These are phyloP conservation scores for Mallotus repandus DNA, from an alignment of 441 rosid species.

Conservation along the genomic window DNA sequence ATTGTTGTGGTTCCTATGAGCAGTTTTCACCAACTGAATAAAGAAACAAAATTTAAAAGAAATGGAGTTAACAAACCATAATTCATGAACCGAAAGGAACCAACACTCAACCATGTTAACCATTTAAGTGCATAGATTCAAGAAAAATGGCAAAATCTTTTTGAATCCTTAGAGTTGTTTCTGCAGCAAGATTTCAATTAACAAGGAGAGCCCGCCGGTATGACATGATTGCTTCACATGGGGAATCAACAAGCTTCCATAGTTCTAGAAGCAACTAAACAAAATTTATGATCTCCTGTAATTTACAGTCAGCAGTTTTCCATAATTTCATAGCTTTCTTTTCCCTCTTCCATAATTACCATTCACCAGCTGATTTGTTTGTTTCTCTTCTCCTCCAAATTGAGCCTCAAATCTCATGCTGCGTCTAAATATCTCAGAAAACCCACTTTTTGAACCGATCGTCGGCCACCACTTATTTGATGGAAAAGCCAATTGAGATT, in stretches of 20 bases:
- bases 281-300: constrained; percentile 65
- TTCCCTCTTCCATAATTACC: no score
- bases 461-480: constrained; percentile 82
- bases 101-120: background rate
- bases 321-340: constrained; percentile 6
- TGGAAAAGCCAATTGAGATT: constrained; percentile 25
- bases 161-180: constrained; percentile 66
- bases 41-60: constrained; percentile 8
- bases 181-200: constrained; percentile 70
- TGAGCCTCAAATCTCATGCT: no score
- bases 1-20: constrained; percentile 33
- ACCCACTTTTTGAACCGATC: constrained; percentile 61
- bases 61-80: background rate
- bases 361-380: no score
- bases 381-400: no score
- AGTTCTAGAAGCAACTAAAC: constrained; percentile 88
- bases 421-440: constrained; percentile 1
- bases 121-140: background rate
- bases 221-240: constrained; percentile 63
- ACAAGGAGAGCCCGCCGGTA: constrained; percentile 71
- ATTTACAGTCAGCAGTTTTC: constrained; percentile 68
- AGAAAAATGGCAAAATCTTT: constrained; percentile 76
- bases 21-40: constrained; percentile 33
- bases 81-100: background rate
- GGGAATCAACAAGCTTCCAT: constrained; percentile 68